Conservation (phyloP, 805 yeast genomes). For the Ogataea methylovora region DNA sequence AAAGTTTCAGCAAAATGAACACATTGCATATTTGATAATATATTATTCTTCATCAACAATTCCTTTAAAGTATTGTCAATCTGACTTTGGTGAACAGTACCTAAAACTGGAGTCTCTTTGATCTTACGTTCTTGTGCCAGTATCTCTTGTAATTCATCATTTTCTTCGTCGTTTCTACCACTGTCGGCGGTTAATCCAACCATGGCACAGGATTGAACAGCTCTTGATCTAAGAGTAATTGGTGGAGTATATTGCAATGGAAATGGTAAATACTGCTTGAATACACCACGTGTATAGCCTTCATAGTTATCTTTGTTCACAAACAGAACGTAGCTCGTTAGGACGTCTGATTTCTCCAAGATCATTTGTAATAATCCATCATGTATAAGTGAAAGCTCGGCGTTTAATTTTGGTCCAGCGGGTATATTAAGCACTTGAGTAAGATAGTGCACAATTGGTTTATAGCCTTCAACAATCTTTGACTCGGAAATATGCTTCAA, state of each 20-base stretch:
- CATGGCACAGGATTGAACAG: constrained; percentile 22
- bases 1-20: constrained; percentile 9
- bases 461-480: constrained; percentile 30
- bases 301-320: constrained; percentile 54
- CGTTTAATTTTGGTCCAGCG: constrained; percentile 5
- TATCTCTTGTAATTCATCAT: constrained; percentile 14
- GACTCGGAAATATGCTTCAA: constrained; percentile 14
- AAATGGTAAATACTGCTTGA: constrained; percentile 49
- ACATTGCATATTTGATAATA: constrained; percentile 24
- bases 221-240: constrained; percentile 29
- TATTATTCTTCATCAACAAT: constrained; percentile 17
- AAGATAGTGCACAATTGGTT: constrained; percentile 30
- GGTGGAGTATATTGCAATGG: constrained; percentile 75
- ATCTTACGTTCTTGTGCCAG: constrained; percentile 17
- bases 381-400: constrained; percentile 30
- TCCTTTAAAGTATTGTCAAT: constrained; percentile 14
- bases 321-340: constrained; percentile 51
- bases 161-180: constrained; percentile 19
- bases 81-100: constrained; percentile 19
- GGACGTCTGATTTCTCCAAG: constrained; percentile 31
- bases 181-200: constrained; percentile 27
- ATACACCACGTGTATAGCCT: constrained; percentile 46
- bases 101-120: constrained; percentile 20
- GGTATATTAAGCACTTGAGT: neutral
- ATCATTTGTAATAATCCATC: constrained; percentile 37